Evolutionary conservation across 805 yeast genomes (phyloP), one percentile per base, ranked within the genome.

Genomic region (Cyberlindnera maritima): DNA sequence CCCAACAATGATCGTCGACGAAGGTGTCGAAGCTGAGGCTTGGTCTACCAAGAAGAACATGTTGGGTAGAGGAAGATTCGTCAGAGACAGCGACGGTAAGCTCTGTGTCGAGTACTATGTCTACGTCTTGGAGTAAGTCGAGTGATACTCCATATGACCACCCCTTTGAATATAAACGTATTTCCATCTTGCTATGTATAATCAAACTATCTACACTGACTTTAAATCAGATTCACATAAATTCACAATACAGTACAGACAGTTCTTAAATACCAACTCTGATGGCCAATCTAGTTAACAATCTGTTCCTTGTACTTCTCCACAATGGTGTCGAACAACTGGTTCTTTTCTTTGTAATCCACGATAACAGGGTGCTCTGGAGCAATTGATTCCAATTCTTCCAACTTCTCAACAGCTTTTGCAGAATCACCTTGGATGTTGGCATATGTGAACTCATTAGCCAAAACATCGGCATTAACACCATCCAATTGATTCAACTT

Each of bases 291-390:
- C 13, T 11, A 28, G 31, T 33, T 41, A 18, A 46, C 50, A 32
- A 53, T 49, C 46, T 58, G 61, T 21, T 52, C 59, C 43, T 61
- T 58, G 60, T 83, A 85, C 62, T 83, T 85, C 23, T 70, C 72
- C 36, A 85, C 88, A 37, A 90, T 74, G 28, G 76, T 77, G 64
- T 85, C 89, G 59, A 91, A 91, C 53, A 79, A 67, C 26, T 68
- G 72, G 52, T 75, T 73, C 66, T 88, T 85, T 46, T 79, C 86
- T 37, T 75, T 66, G 51, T 78, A 69, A 56, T 87, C 92, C 26
- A 64, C 61, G 52, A 83, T 66, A 41, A 77, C 74, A 31, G 79
- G 78, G 61, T 85, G 88, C 17, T 75, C 69, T 41, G 85, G 79
- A 46, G 78, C 76, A 14, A 76, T 56, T 33, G 64, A 55, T 31